These are phyloP conservation scores for Zygosaccharomyces pseudobailii DNA, from an alignment of 1,139 yeast genomes.

Conservation along the genomic window DNA sequence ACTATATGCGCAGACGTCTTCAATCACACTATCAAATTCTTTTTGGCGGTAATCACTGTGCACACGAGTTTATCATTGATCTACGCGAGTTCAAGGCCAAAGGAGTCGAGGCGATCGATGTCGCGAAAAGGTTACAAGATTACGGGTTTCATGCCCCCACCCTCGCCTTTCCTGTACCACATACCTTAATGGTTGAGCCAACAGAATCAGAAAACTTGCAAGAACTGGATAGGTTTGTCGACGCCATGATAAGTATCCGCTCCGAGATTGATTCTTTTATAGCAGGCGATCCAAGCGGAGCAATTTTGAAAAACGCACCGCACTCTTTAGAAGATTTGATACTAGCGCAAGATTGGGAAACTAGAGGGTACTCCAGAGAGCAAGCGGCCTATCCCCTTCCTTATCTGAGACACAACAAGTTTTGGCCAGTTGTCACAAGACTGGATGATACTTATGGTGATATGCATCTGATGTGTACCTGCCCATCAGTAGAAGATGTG, in stretches of 20 bases:
- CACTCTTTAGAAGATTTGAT: constrained; percentile 81
- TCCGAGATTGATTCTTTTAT: constrained; percentile 76
- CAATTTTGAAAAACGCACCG: constrained; percentile 83
- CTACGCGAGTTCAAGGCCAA: constrained; percentile 74
- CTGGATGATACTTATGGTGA: constrained; percentile 95
- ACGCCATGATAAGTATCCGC: constrained; percentile 78
- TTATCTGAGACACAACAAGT: constrained; percentile 65
- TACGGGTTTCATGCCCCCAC: constrained; percentile 99
- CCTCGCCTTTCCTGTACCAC: constrained; percentile 97
- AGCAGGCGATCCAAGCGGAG: constrained; percentile 60
- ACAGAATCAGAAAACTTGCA: constrained; percentile 88
- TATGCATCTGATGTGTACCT: constrained; percentile 85
- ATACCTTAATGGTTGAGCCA: constrained; percentile 96
- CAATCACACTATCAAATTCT: constrained; percentile 68
- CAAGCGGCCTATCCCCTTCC: constrained; percentile 90
- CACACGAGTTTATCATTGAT: constrained; percentile 93
- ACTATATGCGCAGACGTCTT: constrained; percentile 83
- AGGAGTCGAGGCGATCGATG: constrained; percentile 91
- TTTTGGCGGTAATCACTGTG: constrained; percentile 78
- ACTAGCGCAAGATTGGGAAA: constrained; percentile 61
- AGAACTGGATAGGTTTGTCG: constrained; percentile 87
- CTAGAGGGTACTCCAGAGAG: constrained; percentile 86
- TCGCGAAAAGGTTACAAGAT: constrained; percentile 94
- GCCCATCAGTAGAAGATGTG: constrained; percentile 75
- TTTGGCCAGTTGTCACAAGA: constrained; percentile 94